phyloP scores from a whole-genome alignment of 352 stramenopile genomes.

The Poterioochromonas sp. region DNA sequence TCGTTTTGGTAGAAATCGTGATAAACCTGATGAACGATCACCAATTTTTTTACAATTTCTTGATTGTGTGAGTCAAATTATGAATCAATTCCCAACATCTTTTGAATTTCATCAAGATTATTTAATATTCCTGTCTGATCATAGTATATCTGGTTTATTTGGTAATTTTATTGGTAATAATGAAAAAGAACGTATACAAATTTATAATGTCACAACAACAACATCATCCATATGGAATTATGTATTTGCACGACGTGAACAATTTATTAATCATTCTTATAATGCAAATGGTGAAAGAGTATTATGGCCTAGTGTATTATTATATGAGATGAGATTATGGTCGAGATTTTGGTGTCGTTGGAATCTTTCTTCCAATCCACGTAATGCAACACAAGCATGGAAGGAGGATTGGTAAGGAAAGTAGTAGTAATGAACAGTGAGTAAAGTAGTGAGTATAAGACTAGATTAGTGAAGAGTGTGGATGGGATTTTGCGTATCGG shows the following conservation, averaged over 20 bases:
- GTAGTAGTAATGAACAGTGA: no score
- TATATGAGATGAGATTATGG: no score
- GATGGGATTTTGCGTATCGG: no score
- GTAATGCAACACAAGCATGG: no score
- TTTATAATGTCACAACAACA: background rate
- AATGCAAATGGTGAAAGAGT: no score
- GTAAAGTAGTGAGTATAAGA: no score
- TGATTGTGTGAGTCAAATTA: conserved; percentile 71
- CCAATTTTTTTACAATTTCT: conserved; percentile 78
- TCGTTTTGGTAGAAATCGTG: background rate
- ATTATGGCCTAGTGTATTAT: no score
- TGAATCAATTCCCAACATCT: conserved; percentile 62
- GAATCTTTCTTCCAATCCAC: no score
- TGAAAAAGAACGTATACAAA: conserved; percentile 51
- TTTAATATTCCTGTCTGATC: conserved; percentile 58
- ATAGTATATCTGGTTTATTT: conserved; percentile 59
- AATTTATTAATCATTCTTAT: background rate
- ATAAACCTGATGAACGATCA: conserved; percentile 35
- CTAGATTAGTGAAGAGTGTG: no score
- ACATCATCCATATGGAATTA: background rate
- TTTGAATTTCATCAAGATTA: conserved; percentile 70
- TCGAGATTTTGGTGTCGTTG: no score
- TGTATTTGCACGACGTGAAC: background rate
- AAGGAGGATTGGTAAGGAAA: no score
- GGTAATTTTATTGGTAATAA: conserved; percentile 74